A percentile compares a stretch with the other conserved stretches of the same genome.
Evolutionary conservation across 495 filamentous ascomycete species (phyloP).

Genomic region (Poronia punctata): DNA sequence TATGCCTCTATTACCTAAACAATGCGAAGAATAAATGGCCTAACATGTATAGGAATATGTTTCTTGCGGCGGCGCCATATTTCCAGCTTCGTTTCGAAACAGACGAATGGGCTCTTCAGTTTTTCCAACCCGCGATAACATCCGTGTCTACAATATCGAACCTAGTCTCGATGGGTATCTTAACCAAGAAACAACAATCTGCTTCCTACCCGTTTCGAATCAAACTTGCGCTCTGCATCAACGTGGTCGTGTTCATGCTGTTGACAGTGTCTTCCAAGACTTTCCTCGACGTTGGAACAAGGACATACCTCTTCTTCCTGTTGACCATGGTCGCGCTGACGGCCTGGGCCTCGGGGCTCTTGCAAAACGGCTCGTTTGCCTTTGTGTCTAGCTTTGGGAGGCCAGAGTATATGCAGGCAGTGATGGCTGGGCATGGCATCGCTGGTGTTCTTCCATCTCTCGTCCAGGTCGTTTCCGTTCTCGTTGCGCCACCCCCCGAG

Average conservation of each 20-base stretch:
- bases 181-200: constrained; percentile 69
- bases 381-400: constrained; percentile 79
- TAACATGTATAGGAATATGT: constrained; percentile 78
- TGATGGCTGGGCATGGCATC: constrained; percentile 92
- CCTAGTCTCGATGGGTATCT: constrained; percentile 59
- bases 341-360: constrained; percentile 72
- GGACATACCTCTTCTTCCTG: constrained; percentile 69
- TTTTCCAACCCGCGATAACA: constrained; percentile 84
- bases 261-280: constrained; percentile 71
- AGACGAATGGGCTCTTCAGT: constrained; percentile 59
- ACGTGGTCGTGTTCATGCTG: constrained; percentile 61
- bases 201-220: constrained; percentile 84
- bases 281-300: constrained; percentile 52
- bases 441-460: constrained; percentile 88
- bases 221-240: constrained; percentile 63
- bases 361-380: constrained; percentile 91
- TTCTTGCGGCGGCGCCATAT: constrained; percentile 89
- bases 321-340: constrained; percentile 75
- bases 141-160: constrained; percentile 82
- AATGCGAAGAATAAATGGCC: constrained; percentile 3
- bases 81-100: constrained; percentile 77
- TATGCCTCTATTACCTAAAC: constrained; percentile 38
- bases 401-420: constrained; percentile 84
- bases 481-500: constrained; percentile 51
- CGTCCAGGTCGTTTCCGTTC: constrained; percentile 74